Percentiles rank a stretch among this genome's conserved stretches.
These are phyloP conservation scores for Chlamydomonas sphaeroides DNA, from an alignment of 139 green algal genomes.

Conservation along the genomic window DNA sequence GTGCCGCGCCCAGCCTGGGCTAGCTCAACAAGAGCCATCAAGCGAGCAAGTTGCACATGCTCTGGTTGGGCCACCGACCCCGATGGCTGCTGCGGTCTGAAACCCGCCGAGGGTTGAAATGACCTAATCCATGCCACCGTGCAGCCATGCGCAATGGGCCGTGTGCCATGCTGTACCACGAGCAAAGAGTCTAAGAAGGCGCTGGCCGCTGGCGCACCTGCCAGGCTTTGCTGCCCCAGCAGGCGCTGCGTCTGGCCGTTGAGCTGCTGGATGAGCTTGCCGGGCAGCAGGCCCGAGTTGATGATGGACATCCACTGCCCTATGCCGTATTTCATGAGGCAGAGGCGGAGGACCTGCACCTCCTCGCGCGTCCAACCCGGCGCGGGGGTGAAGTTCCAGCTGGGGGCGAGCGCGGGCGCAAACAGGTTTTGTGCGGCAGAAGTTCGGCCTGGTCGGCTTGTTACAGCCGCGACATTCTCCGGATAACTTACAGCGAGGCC, in stretches of 20 bases:
- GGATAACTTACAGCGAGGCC: slow-evolving; percentile 76
- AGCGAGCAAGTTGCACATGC: too few relatives aligned
- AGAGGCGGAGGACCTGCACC: slow-evolving; percentile 79
- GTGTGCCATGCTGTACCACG: too few relatives aligned
- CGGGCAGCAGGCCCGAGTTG: slow-evolving; percentile 83
- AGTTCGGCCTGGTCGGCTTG: background rate
- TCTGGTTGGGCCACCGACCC: too few relatives aligned
- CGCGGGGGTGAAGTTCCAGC: slow-evolving; percentile 93
- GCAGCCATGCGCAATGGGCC: too few relatives aligned
- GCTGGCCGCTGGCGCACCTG: slow-evolving; percentile 57
- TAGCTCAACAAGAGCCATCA: too few relatives aligned
- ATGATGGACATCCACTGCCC: slow-evolving; percentile 89
- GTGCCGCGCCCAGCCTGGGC: too few relatives aligned
- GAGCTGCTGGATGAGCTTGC: slow-evolving; percentile 92
- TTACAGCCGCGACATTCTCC: background rate
- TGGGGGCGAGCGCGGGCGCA: slow-evolving; percentile 41
- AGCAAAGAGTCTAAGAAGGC: too few relatives aligned
- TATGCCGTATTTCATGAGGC: slow-evolving; percentile 88
- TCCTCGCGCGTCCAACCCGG: slow-evolving; percentile 92
- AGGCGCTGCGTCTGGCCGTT: slow-evolving; percentile 90
- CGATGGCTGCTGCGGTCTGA: too few relatives aligned
- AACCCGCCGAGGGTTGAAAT: too few relatives aligned
- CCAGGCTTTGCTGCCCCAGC: slow-evolving; percentile 88
- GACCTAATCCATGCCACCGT: too few relatives aligned
- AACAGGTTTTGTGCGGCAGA: background rate